Evolutionary conservation across 805 yeast genomes (phyloP).

Genomic region (Sugiyamaella marilandica): DNA sequence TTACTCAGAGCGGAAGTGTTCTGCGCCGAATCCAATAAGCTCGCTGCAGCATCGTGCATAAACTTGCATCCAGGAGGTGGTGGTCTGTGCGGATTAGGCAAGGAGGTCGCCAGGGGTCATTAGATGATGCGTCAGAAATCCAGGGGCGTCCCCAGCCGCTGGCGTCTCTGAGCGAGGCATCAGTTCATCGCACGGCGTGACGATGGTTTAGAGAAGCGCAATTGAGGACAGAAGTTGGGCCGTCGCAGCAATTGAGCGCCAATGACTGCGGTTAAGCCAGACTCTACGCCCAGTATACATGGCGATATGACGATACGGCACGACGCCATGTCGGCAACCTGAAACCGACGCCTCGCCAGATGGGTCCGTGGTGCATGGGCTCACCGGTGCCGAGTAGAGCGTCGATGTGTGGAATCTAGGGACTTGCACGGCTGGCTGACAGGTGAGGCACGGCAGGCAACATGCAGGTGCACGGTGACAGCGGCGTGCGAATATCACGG

Average conservation of each 20-base stretch:
- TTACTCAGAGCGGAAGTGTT: not conserved
- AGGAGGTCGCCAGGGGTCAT: not conserved
- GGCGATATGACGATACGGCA: too few relatives aligned
- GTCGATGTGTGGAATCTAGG: too few relatives aligned
- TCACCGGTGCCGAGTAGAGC: too few relatives aligned
- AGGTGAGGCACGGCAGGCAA: too few relatives aligned
- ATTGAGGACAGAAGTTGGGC: not conserved
- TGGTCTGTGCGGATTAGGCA: not conserved
- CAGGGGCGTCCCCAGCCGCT: not conserved
- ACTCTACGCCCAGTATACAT: too few relatives aligned
- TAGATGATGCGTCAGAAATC: not conserved
- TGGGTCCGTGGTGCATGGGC: too few relatives aligned
- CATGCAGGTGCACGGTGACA: too few relatives aligned
- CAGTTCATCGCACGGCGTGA: not conserved
- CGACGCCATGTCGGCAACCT: too few relatives aligned
- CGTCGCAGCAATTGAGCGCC: not conserved
- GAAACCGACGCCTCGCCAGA: too few relatives aligned
- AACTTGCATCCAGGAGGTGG: not conserved
- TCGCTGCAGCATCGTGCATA: not conserved
- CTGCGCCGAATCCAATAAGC: not conserved
- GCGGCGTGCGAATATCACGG: too few relatives aligned
- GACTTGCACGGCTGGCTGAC: too few relatives aligned
- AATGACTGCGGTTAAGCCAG: too few relatives aligned
- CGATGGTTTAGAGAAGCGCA: not conserved
- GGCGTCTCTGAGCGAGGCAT: not conserved